A percentile compares a stretch with the other conserved stretches of the same genome.
Evolutionary conservation across 495 filamentous ascomycete species (phyloP).

Genomic region (Aspergillus bertholletiae): DNA sequence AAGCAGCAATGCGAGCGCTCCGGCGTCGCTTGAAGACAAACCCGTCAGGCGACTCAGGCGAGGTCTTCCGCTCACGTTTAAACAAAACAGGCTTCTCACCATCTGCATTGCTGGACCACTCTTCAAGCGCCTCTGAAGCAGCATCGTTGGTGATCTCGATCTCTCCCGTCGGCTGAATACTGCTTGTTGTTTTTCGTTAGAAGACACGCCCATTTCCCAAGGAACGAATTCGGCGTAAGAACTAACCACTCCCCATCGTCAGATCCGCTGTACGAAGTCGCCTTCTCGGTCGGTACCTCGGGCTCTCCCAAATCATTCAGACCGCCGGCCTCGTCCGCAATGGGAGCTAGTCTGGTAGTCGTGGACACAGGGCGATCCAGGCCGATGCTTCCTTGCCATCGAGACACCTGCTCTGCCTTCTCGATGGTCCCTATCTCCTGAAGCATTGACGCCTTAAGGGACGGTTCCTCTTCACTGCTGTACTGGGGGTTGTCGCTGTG

Average conservation of each 20-base stretch:
- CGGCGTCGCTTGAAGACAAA: conserved; percentile 3
- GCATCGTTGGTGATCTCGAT: not conserved
- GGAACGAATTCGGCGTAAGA: too few relatives aligned
- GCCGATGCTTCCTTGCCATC: not conserved
- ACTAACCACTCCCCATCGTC: not conserved
- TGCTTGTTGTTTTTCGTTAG: not conserved
- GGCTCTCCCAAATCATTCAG: not conserved
- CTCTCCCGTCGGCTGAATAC: not conserved
- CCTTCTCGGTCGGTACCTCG: not conserved
- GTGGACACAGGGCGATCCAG: not conserved
- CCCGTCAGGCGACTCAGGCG: not conserved
- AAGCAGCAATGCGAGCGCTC: conserved; percentile 4
- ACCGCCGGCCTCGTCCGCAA: not conserved
- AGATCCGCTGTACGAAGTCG: not conserved
- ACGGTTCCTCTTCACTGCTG: not conserved
- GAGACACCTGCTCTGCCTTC: not conserved
- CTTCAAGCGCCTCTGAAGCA: not conserved
- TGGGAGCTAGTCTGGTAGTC: not conserved
- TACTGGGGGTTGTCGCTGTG: not conserved
- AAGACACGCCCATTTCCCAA: not conserved
- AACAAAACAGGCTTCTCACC: not conserved
- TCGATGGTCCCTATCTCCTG: not conserved
- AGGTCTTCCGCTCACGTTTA: not conserved
- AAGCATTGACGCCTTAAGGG: not conserved
- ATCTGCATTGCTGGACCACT: not conserved